phyloP scores from a whole-genome alignment of 2,329 filamentous ascomycete species.

The Fusarium keratoplasticum region DNA sequence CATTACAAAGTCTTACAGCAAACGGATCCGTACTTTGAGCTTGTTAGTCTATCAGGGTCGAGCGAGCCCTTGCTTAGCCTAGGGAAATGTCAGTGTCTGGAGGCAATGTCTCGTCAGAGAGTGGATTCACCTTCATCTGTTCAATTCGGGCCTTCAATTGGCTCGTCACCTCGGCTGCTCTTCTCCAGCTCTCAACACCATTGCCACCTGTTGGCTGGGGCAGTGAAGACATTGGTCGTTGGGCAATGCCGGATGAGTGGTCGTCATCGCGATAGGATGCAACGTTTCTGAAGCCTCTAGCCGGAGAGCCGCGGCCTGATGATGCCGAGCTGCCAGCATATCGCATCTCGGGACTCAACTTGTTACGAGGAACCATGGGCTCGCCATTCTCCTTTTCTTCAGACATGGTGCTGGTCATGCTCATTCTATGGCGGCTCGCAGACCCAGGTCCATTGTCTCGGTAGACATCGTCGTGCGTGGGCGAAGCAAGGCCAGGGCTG shows the following conservation, averaged over 20 bases:
- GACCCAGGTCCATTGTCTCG: slow-evolving; percentile 61
- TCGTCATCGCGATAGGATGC: slow-evolving; percentile 51
- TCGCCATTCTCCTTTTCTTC: slow-evolving; percentile 84
- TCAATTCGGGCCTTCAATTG: slow-evolving; percentile 97
- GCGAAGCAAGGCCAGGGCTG: slow-evolving; percentile 61
- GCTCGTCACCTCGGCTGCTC: slow-evolving; percentile 96
- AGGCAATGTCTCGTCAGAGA: background rate
- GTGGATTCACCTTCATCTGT: slow-evolving; percentile 84
- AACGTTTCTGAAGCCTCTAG: slow-evolving; percentile 62
- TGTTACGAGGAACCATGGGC: slow-evolving; percentile 58
- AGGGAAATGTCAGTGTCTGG: slow-evolving; percentile 6
- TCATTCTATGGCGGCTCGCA: slow-evolving; percentile 64
- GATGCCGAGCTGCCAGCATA: slow-evolving; percentile 62
- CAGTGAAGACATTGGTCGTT: slow-evolving; percentile 51
- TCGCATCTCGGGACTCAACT: slow-evolving; percentile 67
- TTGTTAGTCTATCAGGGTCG: slow-evolving; percentile 48
- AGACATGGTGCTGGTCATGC: slow-evolving; percentile 73
- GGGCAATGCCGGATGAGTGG: slow-evolving; percentile 39
- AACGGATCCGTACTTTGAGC: slow-evolving; percentile 11
- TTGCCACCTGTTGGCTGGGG: slow-evolving; percentile 50
- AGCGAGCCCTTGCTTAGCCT: slow-evolving; percentile 65
- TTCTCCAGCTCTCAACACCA: slow-evolving; percentile 87
- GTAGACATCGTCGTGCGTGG: slow-evolving; percentile 70
- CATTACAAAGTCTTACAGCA: slow-evolving; percentile 35
- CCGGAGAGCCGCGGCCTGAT: slow-evolving; percentile 70